Base-by-base conservation (phyloP, 2,329 filamentous ascomycete genomes). In the Blastomyces silverae region DNA sequence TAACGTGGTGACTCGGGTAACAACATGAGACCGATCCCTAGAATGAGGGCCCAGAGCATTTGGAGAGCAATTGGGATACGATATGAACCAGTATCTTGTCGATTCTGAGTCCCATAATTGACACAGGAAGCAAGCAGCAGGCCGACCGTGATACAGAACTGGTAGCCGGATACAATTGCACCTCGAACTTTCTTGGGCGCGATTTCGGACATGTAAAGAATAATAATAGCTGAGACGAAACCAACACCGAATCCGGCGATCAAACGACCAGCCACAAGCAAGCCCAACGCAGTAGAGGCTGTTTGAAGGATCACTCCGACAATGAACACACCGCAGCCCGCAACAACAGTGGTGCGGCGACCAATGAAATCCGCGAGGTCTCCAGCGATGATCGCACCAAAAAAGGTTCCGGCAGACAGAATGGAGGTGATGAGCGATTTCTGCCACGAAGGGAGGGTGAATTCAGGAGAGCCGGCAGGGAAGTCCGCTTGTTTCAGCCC, bases 171-270 rank as follows among this genome's bases (percentile, higher is more conserved):
- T n/a, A 93, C 90, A 61, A 92, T 83, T 64, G 89, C 87, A 73
- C 89, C 89, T 72, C 90, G 86, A 69, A 94, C 87, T 76, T 89
- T 90, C 76, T 83, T 84, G 65, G 88, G 88, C 48, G 78, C 76
- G 74, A 92, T 90, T 79, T 92, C 90, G 60, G 88, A 91, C 90
- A 94, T 93, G 84, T 94, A 92, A 67, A 92, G 82, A 73, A 92
- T 90, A 76, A 92, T 87, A 71, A 91, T 87, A 71, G 89, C 88
- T 10, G 88, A 91, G 70, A 90, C 88, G 74, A 91, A 91, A 73
- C 89, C 90, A 71, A 92, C 89, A 82, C 90, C 90, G 64, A 91
- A 75, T 75, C 90, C 90, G 59, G 89, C 87, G 71, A 93, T 78
- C 65, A 92, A 79, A 82, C 89, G 89, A 75, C 90, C 90, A 65